Percentiles rank a stretch among this genome's conserved stretches.
Evolutionary conservation across 768 basidiomycete species (phyloP).

Genomic region (Tricholoma matsutake): DNA sequence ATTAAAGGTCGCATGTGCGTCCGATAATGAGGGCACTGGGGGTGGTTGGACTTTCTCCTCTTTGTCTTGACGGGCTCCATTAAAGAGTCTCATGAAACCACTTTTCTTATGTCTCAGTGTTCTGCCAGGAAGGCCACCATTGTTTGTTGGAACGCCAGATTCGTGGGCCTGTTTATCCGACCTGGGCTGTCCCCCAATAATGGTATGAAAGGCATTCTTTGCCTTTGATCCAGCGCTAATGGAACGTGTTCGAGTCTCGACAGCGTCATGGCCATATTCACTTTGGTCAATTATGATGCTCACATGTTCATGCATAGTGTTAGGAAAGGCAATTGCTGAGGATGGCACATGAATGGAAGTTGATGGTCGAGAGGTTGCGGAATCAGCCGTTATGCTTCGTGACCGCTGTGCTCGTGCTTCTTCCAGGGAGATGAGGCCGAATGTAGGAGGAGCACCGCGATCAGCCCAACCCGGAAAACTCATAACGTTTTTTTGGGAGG

Average conservation of each 20-base stretch:
- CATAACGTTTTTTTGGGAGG: slow-evolving; percentile 26
- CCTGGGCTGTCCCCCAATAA: slow-evolving; percentile 36
- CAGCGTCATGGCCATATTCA: slow-evolving; percentile 15
- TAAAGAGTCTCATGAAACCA: slow-evolving; percentile 77
- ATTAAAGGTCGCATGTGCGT: slow-evolving; percentile 31
- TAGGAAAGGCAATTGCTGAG: slow-evolving; percentile 30
- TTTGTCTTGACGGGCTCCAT: slow-evolving; percentile 49
- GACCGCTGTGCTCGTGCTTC: slow-evolving; percentile 74
- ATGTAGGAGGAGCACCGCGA: slow-evolving; percentile 42
- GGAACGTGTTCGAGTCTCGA: slow-evolving; percentile 51
- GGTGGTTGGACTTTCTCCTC: slow-evolving; percentile 46
- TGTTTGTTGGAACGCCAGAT: slow-evolving; percentile 11
- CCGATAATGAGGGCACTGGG: slow-evolving; percentile 53
- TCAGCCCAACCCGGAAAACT: slow-evolving; percentile 52
- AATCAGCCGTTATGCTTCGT: slow-evolving; percentile 43
- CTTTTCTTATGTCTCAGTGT: slow-evolving; percentile 74
- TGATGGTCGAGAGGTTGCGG: slow-evolving; percentile 22
- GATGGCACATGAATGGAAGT: slow-evolving; percentile 13
- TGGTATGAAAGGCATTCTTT: slow-evolving; percentile 43
- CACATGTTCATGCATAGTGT: slow-evolving; percentile 27
- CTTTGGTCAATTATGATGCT: slow-evolving; percentile 22
- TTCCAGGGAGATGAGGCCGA: slow-evolving; percentile 71
- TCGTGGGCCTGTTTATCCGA: slow-evolving; percentile 45
- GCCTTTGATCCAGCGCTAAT: slow-evolving; percentile 58
- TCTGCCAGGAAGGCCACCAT: slow-evolving; percentile 34